Percentiles rank a stretch among this genome's conserved stretches.
phyloP scores from a whole-genome alignment of 495 filamentous ascomycete species.

The Beverwykella pulmonaria region DNA sequence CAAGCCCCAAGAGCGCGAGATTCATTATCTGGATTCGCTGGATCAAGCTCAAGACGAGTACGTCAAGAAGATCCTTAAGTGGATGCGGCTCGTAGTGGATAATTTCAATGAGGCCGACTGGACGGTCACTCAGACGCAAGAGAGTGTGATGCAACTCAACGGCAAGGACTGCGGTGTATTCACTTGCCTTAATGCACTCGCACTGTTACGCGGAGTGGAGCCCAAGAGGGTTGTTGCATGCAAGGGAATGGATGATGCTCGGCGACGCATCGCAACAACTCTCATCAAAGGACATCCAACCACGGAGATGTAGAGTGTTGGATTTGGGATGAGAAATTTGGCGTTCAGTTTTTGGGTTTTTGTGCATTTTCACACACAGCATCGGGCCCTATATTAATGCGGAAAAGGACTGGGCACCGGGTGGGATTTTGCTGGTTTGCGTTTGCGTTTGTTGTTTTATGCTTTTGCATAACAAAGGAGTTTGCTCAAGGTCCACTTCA shows the following conservation, averaged over 20 bases:
- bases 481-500: background rate
- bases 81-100: constrained; percentile 62
- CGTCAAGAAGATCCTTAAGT: constrained; percentile 52
- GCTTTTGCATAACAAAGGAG: background rate
- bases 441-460: background rate
- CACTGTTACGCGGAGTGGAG: constrained; percentile 28
- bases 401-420: background rate
- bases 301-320: constrained; percentile 1
- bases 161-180: constrained; percentile 82
- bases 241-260: constrained; percentile 33
- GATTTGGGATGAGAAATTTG: background rate
- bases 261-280: constrained; percentile 37
- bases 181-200: constrained; percentile 41
- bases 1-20: constrained; percentile 60
- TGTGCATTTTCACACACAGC: background rate
- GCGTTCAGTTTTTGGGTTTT: background rate
- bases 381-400: background rate
- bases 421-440: background rate
- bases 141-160: constrained; percentile 64
- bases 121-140: constrained; percentile 50
- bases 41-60: constrained; percentile 40
- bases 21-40: constrained; percentile 75
- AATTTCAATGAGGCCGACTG: constrained; percentile 65
- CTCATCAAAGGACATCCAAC: constrained; percentile 28
- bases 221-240: constrained; percentile 17